Conservation (phyloP, 306 rosid genomes). For the Vicia villosa region DNA sequence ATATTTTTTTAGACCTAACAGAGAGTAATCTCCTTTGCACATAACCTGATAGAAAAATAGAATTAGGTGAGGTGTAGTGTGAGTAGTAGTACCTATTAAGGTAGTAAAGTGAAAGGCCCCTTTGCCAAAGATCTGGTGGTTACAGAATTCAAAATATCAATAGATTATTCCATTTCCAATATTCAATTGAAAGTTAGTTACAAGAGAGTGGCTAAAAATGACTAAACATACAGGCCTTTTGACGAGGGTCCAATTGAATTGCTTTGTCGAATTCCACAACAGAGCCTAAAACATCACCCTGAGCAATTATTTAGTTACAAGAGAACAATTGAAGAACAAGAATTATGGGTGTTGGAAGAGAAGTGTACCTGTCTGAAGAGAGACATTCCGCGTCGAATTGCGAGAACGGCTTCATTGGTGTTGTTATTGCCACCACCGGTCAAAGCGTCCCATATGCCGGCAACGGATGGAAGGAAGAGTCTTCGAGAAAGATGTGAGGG, state of each 20-base stretch:
- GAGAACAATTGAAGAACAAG: neutral
- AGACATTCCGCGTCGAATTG: conserved; percentile 81
- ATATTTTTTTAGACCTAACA: too few relatives aligned
- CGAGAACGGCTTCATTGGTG: conserved; percentile 61
- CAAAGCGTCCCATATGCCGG: conserved; percentile 83
- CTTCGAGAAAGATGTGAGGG: conserved; percentile 53
- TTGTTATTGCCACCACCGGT: conserved; percentile 68
- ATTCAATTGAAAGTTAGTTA: conserved; percentile 20
- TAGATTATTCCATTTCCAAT: conserved; percentile 8
- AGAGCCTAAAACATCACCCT: conserved; percentile 84
- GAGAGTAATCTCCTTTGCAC: too few relatives aligned
- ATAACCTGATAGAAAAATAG: too few relatives aligned
- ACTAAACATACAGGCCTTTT: conserved; percentile 77
- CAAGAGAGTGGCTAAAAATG: neutral
- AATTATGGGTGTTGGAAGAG: neutral
- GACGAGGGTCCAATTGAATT: conserved; percentile 84
- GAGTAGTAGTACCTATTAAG: too few relatives aligned
- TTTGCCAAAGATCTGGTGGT: conserved; percentile 94
- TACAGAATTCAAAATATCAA: conserved; percentile 32
- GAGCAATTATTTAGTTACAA: neutral
- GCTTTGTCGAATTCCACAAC: conserved; percentile 84
- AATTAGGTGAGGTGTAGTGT: too few relatives aligned
- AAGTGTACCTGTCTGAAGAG: conserved; percentile 75
- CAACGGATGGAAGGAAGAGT: conserved; percentile 69
- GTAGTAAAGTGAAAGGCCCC: conserved; percentile 87